Evolutionary conservation across 2,329 filamentous ascomycete genomes (phyloP), one percentile per base, ranked within the genome.

Genomic region (Cercospora nicotianae): DNA sequence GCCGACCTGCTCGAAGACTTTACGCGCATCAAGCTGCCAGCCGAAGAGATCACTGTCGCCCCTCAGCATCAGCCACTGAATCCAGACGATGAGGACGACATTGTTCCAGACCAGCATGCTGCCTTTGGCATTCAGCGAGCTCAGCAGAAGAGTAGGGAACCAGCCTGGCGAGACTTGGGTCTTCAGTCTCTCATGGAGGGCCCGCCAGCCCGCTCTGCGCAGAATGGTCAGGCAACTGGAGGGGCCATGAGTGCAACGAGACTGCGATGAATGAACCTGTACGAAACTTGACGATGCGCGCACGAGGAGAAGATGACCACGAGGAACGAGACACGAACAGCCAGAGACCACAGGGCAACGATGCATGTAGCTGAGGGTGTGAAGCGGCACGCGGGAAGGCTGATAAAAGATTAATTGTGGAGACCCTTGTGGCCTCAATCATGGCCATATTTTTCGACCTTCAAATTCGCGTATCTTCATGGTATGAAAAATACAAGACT

Each of bases 81-180:
- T 77, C 92, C 92, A 0, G 92, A 95, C 79, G 92, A 95, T 69
- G 83, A 95, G 80, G 92, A 95, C 76, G 92, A 95, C 76, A 90
- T 95, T 3, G 92, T 95, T 4, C 92, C 92, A 0, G 91, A 95
- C 79, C 92, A 95, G 81, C 92, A 95, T 77, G 92, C 92, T 12
- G 92, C 92, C 0, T 95, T 95, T 78, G 92, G 92, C 45, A 95
- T 96, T 74, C 89, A 92, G 79, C 87, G 91, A 72, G 92, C 92
- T 9, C 94, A 91, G 16, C 90, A 93, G 80, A 86, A 86, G 71
- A 85, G 83, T 73, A 86, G 85, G 74, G 91, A 93, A 80, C 85
- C 90, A 1, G 89, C 88, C 7, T 96, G 92, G 92, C 90, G 90
- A 77, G 92, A 95, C 76, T 81, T 94, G 6, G 90, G 91, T 0